Conservation (phyloP, 1,284 basidiomycete species). For the Ceratobasidium sp. region DNA sequence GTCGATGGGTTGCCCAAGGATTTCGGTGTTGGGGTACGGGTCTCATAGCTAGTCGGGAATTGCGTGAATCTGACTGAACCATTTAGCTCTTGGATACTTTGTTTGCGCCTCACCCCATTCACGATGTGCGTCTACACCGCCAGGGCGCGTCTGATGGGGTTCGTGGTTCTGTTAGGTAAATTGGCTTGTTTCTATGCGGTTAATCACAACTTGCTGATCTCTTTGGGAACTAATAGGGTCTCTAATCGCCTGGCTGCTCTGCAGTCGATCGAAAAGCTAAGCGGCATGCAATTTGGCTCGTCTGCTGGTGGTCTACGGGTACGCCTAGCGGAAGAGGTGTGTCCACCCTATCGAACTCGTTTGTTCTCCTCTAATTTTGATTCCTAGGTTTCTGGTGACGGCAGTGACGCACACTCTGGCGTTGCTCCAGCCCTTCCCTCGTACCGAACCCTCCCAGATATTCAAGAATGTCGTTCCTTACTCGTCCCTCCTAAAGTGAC, state of each 20-base stretch:
- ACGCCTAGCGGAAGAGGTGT: conserved; percentile 27
- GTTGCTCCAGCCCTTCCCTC: conserved; percentile 23
- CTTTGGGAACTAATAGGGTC: conserved; percentile 17
- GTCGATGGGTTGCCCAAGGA: conserved; percentile 34
- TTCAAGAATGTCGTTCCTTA: conserved; percentile 4
- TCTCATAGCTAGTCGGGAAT: not conserved
- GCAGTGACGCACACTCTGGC: not conserved
- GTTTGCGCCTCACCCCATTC: conserved; percentile 32
- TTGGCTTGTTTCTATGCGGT: not conserved
- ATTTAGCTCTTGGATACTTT: conserved; percentile 38
- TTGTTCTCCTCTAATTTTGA: not conserved
- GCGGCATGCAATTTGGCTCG: conserved; percentile 33
- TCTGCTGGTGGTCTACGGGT: conserved; percentile 19
- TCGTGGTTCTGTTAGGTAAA: conserved; percentile 40
- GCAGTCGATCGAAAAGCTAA: conserved; percentile 35
- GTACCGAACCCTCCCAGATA: conserved; percentile 37
- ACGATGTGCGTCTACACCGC: conserved; percentile 39
- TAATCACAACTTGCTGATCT: not conserved
- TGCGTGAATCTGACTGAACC: not conserved
- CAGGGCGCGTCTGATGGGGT: conserved; percentile 19
- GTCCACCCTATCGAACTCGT: not conserved
- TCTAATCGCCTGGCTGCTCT: conserved; percentile 34
- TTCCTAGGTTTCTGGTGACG: not conserved
- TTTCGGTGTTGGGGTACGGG: conserved; percentile 41
- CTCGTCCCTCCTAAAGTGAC: not conserved